phyloP scores from a whole-genome alignment of 495 filamentous ascomycete genomes.

The Penicillium canescens region DNA sequence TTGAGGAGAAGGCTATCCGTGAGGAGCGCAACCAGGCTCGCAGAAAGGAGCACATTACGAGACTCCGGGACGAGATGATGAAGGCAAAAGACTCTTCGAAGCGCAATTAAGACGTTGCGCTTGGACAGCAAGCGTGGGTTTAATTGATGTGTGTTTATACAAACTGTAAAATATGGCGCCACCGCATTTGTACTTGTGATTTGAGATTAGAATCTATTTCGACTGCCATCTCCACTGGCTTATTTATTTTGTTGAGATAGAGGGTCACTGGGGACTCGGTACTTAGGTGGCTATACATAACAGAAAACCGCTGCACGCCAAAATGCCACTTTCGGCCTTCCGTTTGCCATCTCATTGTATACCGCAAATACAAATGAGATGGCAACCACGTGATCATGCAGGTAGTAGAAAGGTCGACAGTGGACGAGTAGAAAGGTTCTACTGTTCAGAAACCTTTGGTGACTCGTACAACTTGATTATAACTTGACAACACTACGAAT shows the following conservation, averaged over 20 bases:
- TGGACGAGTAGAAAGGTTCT: no score
- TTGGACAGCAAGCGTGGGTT: slow-evolving; percentile 1
- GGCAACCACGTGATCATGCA: no score
- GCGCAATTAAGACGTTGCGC: slow-evolving; percentile 8
- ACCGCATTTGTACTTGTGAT: slow-evolving; percentile 22
- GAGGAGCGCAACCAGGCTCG: slow-evolving; percentile 25
- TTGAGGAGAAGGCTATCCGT: slow-evolving; percentile 12
- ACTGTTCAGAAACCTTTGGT: no score
- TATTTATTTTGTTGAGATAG: background rate
- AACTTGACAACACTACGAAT: no score
- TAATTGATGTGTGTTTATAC: slow-evolving; percentile 17
- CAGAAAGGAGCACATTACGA: slow-evolving; percentile 13
- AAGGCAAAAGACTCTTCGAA: slow-evolving; percentile 19
- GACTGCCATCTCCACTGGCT: slow-evolving; percentile 5
- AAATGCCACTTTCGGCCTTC: no score
- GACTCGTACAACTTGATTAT: no score
- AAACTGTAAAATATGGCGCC: slow-evolving; percentile 33
- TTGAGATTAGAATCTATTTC: slow-evolving; percentile 12
- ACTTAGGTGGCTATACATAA: no score
- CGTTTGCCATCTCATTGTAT: no score
- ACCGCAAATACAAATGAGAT: no score
- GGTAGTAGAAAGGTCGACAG: no score
- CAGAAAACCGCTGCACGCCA: no score
- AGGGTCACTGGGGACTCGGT: no score
- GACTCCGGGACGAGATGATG: slow-evolving; percentile 11